These are phyloP conservation scores for Suillus spraguei DNA, from an alignment of 768 basidiomycete genomes.

Conservation along the genomic window DNA sequence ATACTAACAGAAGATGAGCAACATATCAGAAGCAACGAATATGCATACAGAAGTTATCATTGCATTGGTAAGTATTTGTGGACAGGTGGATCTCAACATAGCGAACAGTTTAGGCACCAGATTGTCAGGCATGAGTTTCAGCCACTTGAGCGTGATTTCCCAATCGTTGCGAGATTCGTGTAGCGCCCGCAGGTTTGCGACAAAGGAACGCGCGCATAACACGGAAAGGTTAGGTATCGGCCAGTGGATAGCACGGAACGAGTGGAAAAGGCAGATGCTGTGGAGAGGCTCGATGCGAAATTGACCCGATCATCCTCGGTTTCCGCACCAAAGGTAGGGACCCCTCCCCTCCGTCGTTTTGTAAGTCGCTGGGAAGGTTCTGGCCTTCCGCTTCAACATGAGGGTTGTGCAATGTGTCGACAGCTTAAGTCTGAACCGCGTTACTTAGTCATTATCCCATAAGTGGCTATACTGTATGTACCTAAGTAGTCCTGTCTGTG, in stretches of 20 bases:
- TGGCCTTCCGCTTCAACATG: conserved; percentile 19
- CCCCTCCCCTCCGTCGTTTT: conserved; percentile 21
- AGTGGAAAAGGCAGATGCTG: conserved; percentile 53
- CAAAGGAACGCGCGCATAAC: conserved; percentile 56
- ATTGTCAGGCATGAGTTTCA: conserved; percentile 54
- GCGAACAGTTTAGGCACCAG: conserved; percentile 53
- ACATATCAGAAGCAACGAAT: background rate
- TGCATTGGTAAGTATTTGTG: conserved; percentile 53
- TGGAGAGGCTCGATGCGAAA: conserved; percentile 42
- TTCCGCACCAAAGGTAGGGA: conserved; percentile 43
- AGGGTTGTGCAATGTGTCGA: background rate
- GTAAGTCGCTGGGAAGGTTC: background rate
- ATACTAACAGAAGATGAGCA: conserved; percentile 40
- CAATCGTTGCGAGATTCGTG: conserved; percentile 41
- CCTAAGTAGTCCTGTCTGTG: background rate
- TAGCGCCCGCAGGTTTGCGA: conserved; percentile 43
- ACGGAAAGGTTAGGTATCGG: conserved; percentile 47
- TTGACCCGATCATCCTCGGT: conserved; percentile 46
- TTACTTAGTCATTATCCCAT: background rate
- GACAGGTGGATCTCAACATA: conserved; percentile 50
- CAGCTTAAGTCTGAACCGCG: background rate
- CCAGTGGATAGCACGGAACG: conserved; percentile 37
- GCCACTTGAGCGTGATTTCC: conserved; percentile 39
- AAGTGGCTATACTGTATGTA: background rate
- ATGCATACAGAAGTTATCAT: conserved; percentile 55